These are phyloP conservation scores for Fusarium sp. DNA, from an alignment of 2,329 filamentous ascomycete species.

Conservation along the genomic window DNA sequence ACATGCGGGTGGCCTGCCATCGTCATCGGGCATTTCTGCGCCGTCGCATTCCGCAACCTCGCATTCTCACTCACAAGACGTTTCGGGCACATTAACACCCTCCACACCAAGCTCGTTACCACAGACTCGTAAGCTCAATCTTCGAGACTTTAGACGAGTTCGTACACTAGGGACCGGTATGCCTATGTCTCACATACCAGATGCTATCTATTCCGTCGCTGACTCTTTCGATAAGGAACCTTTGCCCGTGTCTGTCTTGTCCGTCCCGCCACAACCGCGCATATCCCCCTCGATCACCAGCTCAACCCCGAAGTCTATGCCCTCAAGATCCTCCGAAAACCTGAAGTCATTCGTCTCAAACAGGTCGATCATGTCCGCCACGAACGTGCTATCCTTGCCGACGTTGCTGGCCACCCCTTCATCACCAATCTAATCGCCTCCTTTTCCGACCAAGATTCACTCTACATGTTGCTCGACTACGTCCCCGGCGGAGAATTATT, in stretches of 20 bases:
- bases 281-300: conserved; percentile 53
- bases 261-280: conserved; percentile 69
- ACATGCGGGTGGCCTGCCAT: conserved; percentile 47
- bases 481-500: conserved; percentile 88
- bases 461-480: conserved; percentile 88
- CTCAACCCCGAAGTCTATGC: conserved; percentile 73
- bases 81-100: conserved; percentile 22
- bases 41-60: conserved; percentile 40
- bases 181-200: conserved; percentile 33
- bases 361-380: conserved; percentile 89
- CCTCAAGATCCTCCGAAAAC: conserved; percentile 82
- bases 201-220: conserved; percentile 7
- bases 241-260: conserved; percentile 88
- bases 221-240: conserved; percentile 65
- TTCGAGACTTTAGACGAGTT: conserved; percentile 76
- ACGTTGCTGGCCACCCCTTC: conserved; percentile 85
- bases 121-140: conserved; percentile 50
- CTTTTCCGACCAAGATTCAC: conserved; percentile 82
- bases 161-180: conserved; percentile 82
- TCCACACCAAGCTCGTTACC: conserved; percentile 44
- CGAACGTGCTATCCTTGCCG: conserved; percentile 82
- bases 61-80: conserved; percentile 37
- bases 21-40: conserved; percentile 43
- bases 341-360: conserved; percentile 83
- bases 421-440: conserved; percentile 84